phyloP scores from a whole-genome alignment of 352 stramenopile species.

The Phytophthora litchii region DNA sequence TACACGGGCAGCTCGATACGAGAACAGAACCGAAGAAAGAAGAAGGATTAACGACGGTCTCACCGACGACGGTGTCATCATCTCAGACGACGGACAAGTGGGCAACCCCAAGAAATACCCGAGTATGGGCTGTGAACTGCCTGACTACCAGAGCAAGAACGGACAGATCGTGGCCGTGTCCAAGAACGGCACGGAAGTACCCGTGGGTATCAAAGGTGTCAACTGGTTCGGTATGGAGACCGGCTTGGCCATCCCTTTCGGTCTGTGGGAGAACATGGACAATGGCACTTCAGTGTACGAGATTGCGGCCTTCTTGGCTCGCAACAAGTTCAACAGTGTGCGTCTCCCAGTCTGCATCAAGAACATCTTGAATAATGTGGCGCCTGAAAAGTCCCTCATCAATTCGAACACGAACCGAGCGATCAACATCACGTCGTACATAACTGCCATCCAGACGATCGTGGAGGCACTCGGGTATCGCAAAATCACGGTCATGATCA shows the following conservation, averaged over 20 bases:
- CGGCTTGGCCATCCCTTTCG: constrained; percentile 52
- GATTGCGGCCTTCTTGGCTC: constrained; percentile 56
- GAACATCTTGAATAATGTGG: constrained; percentile 51
- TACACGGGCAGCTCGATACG: constrained; percentile 25
- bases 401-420: constrained; percentile 68
- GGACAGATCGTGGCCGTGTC: constrained; percentile 48
- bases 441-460: constrained; percentile 54
- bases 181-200: constrained; percentile 57
- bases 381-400: constrained; percentile 48
- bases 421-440: constrained; percentile 66
- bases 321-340: constrained; percentile 76
- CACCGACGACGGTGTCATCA: constrained; percentile 31
- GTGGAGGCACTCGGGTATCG: constrained; percentile 61
- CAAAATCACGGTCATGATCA: constrained; percentile 68
- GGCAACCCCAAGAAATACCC: constrained; percentile 62
- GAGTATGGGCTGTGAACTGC: constrained; percentile 49
- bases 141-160: constrained; percentile 66
- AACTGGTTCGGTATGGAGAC: constrained; percentile 86
- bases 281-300: constrained; percentile 81
- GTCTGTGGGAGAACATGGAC: constrained; percentile 73
- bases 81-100: constrained; percentile 52
- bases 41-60: constrained; percentile 50
- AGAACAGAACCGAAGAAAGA: constrained; percentile 31
- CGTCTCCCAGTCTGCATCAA: constrained; percentile 64
- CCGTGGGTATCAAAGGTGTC: constrained; percentile 61